These are phyloP conservation scores for Paulownia fortunei DNA, from an alignment of 257 asterid species.

Conservation along the genomic window DNA sequence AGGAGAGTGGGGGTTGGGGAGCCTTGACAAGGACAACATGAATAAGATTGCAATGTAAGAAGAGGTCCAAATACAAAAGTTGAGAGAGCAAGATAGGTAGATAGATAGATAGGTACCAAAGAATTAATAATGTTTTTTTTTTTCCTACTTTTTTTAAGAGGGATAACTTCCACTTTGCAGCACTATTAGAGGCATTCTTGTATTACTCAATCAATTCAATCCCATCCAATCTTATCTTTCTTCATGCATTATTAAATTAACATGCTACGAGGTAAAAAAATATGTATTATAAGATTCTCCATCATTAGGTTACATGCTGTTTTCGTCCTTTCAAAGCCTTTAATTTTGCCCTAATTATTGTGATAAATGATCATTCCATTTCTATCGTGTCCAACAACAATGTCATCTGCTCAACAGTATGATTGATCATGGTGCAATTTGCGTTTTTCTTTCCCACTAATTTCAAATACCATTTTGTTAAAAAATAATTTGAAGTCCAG, in stretches of 20 bases:
- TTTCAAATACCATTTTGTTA: too few species aligned
- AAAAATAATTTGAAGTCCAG: too few species aligned
- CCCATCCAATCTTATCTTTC: conserved; percentile 38
- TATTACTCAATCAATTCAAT: conserved; percentile 51
- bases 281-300: not conserved
- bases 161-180: conserved; percentile 27
- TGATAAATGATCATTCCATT: not conserved
- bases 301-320: not conserved
- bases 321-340: not conserved
- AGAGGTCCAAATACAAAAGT: not conserved
- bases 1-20: conserved; percentile 10
- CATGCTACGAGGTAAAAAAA: conserved; percentile 8
- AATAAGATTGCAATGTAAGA: not conserved
- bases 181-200: conserved; percentile 51
- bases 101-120: conserved; percentile 7
- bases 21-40: not conserved
- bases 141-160: conserved; percentile 12
- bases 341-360: not conserved
- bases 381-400: not conserved
- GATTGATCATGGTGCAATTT: too few species aligned
- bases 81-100: not conserved
- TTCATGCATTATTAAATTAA: conserved; percentile 23
- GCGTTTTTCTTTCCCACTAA: too few species aligned
- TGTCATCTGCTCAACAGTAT: not conserved
- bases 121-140: conserved; percentile 13